These are phyloP conservation scores for Diaporthe sp. DNA, from an alignment of 2,329 filamentous ascomycete species.

Conservation along the genomic window DNA sequence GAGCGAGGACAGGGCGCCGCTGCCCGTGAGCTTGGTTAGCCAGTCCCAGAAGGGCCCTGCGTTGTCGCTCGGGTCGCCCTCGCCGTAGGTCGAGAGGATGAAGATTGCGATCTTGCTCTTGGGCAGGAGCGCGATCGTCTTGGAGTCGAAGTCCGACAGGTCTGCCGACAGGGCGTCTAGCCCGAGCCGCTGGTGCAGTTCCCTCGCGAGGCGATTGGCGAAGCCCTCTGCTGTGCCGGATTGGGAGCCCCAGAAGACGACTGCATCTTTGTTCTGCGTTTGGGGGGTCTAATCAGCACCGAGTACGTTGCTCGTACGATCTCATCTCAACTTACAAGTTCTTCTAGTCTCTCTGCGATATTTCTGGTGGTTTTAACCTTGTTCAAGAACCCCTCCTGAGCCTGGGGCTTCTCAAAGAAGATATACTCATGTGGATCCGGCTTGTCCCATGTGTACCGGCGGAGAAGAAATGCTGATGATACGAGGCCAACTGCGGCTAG, in stretches of 20 bases:
- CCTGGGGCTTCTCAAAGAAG: constrained; percentile 40
- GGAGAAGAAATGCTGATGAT: constrained; percentile 51
- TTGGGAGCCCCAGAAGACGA: constrained; percentile 64
- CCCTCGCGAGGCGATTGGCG: constrained; percentile 55
- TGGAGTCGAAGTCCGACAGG: constrained; percentile 61
- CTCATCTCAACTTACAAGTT: constrained; percentile 45
- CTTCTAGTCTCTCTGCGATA: constrained; percentile 39
- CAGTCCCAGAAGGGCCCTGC: constrained; percentile 49
- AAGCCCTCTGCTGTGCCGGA: constrained; percentile 61
- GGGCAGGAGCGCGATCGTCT: constrained; percentile 51
- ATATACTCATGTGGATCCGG: constrained; percentile 37
- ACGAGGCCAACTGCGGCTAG: constrained; percentile 40
- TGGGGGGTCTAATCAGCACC: background rate
- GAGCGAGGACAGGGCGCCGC: background rate
- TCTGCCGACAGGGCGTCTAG: constrained; percentile 57
- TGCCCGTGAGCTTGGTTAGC: constrained; percentile 40
- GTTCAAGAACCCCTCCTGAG: constrained; percentile 27
- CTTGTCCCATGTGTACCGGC: constrained; percentile 38
- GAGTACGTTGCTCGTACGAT: rapidly evolving
- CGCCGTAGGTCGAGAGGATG: constrained; percentile 55
- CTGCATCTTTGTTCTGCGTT: constrained; percentile 40
- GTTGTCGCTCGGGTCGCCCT: constrained; percentile 58
- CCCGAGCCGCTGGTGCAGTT: constrained; percentile 55
- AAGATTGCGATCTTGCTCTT: constrained; percentile 50
- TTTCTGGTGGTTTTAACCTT: constrained; percentile 35